Evolutionary conservation across 768 basidiomycete genomes (phyloP), one percentile per base, ranked within the genome.

Genomic region (Kwoniella sp.): DNA sequence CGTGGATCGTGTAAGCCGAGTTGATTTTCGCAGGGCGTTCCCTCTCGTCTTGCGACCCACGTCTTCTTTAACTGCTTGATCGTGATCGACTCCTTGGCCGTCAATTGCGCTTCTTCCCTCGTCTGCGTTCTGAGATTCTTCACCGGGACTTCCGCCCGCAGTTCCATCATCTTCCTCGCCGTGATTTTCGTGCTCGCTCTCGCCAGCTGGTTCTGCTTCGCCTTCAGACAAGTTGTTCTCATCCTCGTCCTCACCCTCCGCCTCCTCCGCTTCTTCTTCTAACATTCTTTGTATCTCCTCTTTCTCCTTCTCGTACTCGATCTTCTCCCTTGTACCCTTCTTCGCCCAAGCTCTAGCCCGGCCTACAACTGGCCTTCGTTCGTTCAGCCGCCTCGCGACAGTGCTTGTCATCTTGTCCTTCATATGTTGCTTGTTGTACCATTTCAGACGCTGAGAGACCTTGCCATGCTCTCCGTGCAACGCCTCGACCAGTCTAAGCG

Each of bases 361-460:
- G 0, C 71, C 73, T 17, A 61, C 62, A 4, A 77, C 68, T 17
- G 13, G 30, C 7, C 47, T 31, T 1, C 55, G 34, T 22, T 74
- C 58, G 22, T 71, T 72, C 22, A 57, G 26, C 2, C 76, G 22
- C 13, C 60, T 54, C 20, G 26, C 38, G 17, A 78, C 67, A 7
- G 75, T 71, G 11, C 58, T 65, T 13, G 65, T 31, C 71, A 78
- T 72, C 69, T 75, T 78, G 38, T 75, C 74, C 41, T 75, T 75
- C 76, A 78, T 78, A 63, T 78, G 72, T 56, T 75, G 71, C 0
- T 70, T 62, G 48, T 74, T 73, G 55, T 63, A 74, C 41, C 69
- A 38, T 61, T 66, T 57, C 22, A 78, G 56, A 1, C 15, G 7
- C 12, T 67, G 52, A 0, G 30, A 28, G 3, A 61, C 17, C 25